Evolutionary conservation across 495 filamentous ascomycete genomes (phyloP).

Genomic region (Saxophila tyrrhenica): DNA sequence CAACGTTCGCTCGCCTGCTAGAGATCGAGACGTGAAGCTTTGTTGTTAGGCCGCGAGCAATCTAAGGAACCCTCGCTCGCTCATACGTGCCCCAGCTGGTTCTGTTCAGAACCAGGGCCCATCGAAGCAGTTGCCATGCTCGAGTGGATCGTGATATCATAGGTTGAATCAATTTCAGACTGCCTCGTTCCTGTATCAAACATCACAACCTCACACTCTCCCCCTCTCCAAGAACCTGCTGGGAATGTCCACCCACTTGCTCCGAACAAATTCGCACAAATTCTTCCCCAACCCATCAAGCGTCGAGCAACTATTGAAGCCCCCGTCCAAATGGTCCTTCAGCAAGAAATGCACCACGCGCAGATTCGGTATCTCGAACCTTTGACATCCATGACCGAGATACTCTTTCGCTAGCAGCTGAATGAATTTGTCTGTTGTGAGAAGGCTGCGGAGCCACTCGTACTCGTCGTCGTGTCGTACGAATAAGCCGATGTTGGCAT

Average conservation of each 20-base stretch:
- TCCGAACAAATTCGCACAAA: conserved; percentile 13
- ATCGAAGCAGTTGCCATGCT: no score
- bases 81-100: no score
- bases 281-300: conserved; percentile 24
- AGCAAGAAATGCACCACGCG: conserved; percentile 23
- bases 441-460: conserved; percentile 19
- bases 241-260: conserved; percentile 13
- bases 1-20: no score
- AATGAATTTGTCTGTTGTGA: conserved; percentile 17
- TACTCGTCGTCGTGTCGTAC: conserved; percentile 21
- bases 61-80: no score
- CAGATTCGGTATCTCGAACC: conserved; percentile 25
- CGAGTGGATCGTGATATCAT: no score
- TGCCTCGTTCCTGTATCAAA: no score
- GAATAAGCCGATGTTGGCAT: conserved; percentile 25
- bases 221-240: conserved; percentile 7
- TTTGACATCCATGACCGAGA: conserved; percentile 34
- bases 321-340: conserved; percentile 20
- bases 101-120: no score
- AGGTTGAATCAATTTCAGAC: no score
- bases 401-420: conserved; percentile 22
- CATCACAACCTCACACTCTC: conserved; percentile 5
- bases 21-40: no score
- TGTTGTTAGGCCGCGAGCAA: no score
- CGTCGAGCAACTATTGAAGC: conserved; percentile 18